Evolutionary conservation across 805 yeast genomes (phyloP), one percentile per base, ranked within the genome.

Genomic region (Myxozyma vanderwaltii): DNA sequence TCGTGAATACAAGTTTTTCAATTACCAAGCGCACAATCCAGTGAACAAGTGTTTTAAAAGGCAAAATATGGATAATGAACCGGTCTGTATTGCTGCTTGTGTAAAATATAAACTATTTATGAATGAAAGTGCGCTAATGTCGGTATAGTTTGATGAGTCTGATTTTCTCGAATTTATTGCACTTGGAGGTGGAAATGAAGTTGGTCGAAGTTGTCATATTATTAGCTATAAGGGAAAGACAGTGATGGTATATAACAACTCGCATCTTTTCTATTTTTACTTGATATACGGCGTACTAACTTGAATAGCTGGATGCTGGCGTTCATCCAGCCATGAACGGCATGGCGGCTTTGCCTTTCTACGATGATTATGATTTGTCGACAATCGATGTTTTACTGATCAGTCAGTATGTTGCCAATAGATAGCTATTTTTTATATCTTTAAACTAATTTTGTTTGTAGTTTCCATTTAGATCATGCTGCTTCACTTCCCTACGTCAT

Each of bases 181-280:
- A 24, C 80, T 94, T 5, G 99, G 99, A 6, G 99, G 98, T n/a
- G 96, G 98, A 64, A 89, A 88, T 67, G 99, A 94, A 72, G 99
- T 94, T 5, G 99, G 99, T 2, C 77, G 99, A 60, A 89, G 97
- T 35, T 92, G 98, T 70, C 99, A 94, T 70, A 85, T 94, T 45
- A 78, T 94, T 33, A 91, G 88, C 66, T 94, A 87, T 75, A 91
- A 90, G 71, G 97, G 96, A 58, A 92, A 94, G 70, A 91, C 92
- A 4, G 86, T 94, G 51, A 94, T 94, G 99, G 67, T 66, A 58
- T 24, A 53, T 38, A 36, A 15, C 35, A 36, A 21, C 38, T 7
- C 12, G 23, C 23, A 19, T 12, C 15, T 23, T 23, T 7, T 6
- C 41, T 33, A 13, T 4, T 33, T 21, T 17, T 1, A 13, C 24